These are phyloP conservation scores for Pleurotus tuber-regium DNA, from an alignment of 768 basidiomycete species.

Conservation along the genomic window DNA sequence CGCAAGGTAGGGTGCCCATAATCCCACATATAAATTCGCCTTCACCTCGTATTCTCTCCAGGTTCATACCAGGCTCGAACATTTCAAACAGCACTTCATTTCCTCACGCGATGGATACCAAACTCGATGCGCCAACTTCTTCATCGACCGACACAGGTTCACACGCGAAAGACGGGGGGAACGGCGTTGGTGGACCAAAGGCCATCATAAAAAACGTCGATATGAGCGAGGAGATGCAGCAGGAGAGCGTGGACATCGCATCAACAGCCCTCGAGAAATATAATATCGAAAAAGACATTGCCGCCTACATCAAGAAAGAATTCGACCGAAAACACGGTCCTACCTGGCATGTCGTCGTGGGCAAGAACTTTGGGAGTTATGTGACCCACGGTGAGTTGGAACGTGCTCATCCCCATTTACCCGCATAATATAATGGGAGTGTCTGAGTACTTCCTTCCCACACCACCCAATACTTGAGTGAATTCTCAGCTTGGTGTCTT, in stretches of 20 bases:
- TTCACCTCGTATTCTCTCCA: not conserved
- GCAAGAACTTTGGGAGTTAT: constrained; percentile 98
- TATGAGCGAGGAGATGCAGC: constrained; percentile 96
- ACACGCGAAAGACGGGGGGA: constrained; percentile 32
- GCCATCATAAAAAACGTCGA: constrained; percentile 96
- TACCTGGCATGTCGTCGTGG: constrained; percentile 98
- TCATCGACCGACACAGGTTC: constrained; percentile 53
- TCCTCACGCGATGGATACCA: constrained; percentile 44
- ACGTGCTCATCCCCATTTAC: constrained; percentile 9
- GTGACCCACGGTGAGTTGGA: constrained; percentile 85
- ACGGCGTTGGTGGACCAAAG: constrained; percentile 51
- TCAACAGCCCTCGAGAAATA: constrained; percentile 84
- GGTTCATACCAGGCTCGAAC: constrained; percentile 7
- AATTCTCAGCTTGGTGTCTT: constrained; percentile 13
- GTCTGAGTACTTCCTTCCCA: constrained; percentile 8
- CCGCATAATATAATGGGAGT: too few species aligned
- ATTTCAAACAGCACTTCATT: constrained; percentile 10
- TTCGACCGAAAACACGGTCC: constrained; percentile 90
- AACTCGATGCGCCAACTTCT: constrained; percentile 57
- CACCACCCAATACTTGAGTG: too few species aligned
- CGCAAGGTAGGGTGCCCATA: not conserved
- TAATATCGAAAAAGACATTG: constrained; percentile 97
- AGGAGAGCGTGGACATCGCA: constrained; percentile 88
- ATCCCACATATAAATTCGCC: not conserved
- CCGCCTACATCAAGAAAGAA: constrained; percentile 97